Conservation (phyloP, 1,284 basidiomycete genomes). For the Puccinia brachypodii region DNA sequence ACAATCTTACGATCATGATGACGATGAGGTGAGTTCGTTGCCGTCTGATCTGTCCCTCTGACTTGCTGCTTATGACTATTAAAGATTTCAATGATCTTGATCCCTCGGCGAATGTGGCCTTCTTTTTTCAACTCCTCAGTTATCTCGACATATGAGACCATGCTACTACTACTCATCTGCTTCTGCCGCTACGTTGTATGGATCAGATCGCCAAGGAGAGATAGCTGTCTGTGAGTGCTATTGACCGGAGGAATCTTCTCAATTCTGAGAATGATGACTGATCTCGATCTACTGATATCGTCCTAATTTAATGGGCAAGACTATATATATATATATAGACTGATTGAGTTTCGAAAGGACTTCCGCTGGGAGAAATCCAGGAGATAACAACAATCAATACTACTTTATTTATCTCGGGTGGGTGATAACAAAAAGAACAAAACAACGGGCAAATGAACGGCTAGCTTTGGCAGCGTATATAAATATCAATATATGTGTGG, state of each 20-base stretch:
- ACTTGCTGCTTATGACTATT: background rate
- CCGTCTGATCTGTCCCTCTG: no score
- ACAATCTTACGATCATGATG: background rate
- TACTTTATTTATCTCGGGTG: background rate
- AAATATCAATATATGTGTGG: background rate
- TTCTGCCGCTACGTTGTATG: no score
- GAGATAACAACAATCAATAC: background rate
- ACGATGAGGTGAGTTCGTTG: no score
- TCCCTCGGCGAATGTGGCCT: background rate
- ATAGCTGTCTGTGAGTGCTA: no score
- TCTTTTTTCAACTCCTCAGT: background rate
- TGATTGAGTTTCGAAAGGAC: no score
- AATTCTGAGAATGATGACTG: no score
- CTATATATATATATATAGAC: no score
- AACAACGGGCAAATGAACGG: background rate
- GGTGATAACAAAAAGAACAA: background rate
- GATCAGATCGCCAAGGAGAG: no score
- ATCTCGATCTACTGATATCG: no score
- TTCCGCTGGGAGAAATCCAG: no score
- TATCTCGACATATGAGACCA: constrained; percentile 9
- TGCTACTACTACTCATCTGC: background rate
- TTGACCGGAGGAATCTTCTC: no score
- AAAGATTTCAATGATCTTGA: background rate
- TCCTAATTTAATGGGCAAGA: no score
- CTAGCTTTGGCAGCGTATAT: background rate